Base-by-base conservation (phyloP, 2,329 filamentous ascomycete genomes). In the Xylaria sp. region DNA sequence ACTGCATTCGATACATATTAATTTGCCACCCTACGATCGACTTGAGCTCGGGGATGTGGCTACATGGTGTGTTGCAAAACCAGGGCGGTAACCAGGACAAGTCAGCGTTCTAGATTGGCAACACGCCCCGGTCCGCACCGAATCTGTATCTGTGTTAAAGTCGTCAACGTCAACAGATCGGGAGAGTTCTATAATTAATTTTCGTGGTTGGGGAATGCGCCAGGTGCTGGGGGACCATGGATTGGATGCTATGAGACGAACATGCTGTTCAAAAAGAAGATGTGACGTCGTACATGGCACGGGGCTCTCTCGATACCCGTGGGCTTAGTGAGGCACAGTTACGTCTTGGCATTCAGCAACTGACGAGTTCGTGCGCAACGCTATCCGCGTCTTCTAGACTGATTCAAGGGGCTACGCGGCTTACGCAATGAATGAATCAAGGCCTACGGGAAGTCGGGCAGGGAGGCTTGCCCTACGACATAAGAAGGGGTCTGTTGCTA, bases 21-120 rank as follows among this genome's bases (percentile, higher is more conserved):
- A 71, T 65, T 68, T 62, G 60, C 69, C 69, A 71, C 69, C 69
- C 64, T 61, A 23, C 41, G 69, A 69, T 71, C 69, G 69, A 48
- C 63, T 66, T 55, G 39, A 51, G 59, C 39, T 37, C 34, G 28
- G 54, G 34, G 60, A 64, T 54, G 55, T 56, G 61, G 56, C 46
- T 58, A 52, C 59, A 32, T 63, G 48, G 63, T 60, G 66, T 46
- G 58, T 56, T 64, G 61, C 50, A 61, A 71, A 68, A 63, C 57
- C 57, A 58, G 57, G 62, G 62, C 57, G 13, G 10, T 41, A 65
- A 69, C 68, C 63, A 50, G 62, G 61, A 72, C 65, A 60, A 57
- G 39, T 63, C 52, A 64, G 48, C 48, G 51, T 44, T 50, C 37
- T 68, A 46, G 60, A 60, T 54, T 46, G 44, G 18, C 9, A 10